Evolutionary conservation across 2,329 filamentous ascomycete genomes (phyloP), one percentile per base, ranked within the genome.

Genomic region (Fusarium goolgardi): DNA sequence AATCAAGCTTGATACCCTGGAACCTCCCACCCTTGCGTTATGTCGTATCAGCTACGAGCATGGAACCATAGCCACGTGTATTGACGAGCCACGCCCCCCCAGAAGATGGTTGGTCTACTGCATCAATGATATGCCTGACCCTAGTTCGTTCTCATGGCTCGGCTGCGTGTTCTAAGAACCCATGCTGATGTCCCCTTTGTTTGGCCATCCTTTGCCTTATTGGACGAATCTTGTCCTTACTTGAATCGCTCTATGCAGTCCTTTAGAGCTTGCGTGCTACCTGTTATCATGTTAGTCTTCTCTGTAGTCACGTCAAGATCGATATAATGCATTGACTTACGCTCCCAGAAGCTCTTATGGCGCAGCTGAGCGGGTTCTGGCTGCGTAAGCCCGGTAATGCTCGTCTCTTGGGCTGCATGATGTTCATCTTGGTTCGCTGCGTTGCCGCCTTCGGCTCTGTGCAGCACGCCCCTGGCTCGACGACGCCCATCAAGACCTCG

Each of bases 401-500:
- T 34, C 12, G 34, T 29, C 32, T 51, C 56, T 23, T 59, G 29
- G 31, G 37, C 25, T 43, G 39, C n/a, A 35, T 39, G 23, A 15
- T 39, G 39, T 41, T 55, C 41, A 9, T 53, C 4, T 16, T 46
- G 31, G 21, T 27, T 54, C 25, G 51, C 56, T 37, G 32, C 34
- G 40, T 59, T 49, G 44, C 62, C 62, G 27, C 70, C 67, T 49
- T 69, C 63, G 18, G 59, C 57, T 29, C 34, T 63, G 29, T 41
- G 55, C 49, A 56, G 43, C 21, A 46, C 29, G 4, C 41, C 45
- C 46, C 47, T 58, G 29, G 51, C 34, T 35, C 44, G 57, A 21
- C 55, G 68, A 16, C 61, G 62, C 37, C 65, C 59, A 20, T 69
- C 65, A 8, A 57, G 50, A 29, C 55, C 51, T 10, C 72, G 73